Evolutionary conservation across 208 protist genomes (phyloP).

Genomic region (Crithidia acanthocephali): DNA sequence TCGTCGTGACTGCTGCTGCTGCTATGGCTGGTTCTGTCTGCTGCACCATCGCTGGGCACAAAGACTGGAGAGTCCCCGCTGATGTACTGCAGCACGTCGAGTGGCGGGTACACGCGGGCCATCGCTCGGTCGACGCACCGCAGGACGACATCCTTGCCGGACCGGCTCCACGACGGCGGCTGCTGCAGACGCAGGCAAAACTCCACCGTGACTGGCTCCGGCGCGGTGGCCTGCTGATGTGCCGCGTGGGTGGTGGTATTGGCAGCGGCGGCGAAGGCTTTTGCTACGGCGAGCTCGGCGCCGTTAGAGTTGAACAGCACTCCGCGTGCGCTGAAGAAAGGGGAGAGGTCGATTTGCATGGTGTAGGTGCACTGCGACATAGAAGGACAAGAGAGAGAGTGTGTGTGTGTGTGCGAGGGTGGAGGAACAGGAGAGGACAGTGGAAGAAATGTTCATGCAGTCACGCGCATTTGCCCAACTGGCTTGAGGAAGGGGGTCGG

Average conservation of each 20-base stretch:
- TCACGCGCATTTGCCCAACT: no score
- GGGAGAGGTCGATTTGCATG: conserved; percentile 24
- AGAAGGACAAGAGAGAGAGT: no score
- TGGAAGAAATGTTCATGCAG: no score
- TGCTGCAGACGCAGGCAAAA: neutral
- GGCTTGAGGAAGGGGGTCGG: no score
- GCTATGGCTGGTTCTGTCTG: no score
- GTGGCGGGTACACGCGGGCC: conserved; percentile 65
- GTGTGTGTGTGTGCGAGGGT: no score
- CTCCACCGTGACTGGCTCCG: conserved; percentile 10
- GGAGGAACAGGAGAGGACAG: no score
- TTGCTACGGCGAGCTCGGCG: conserved; percentile 36
- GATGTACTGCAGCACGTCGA: conserved; percentile 73
- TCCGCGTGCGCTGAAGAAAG: conserved; percentile 10
- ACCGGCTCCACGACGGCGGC: conserved; percentile 14
- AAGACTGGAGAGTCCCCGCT: conserved; percentile 31
- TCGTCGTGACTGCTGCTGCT: no score
- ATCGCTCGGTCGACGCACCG: conserved; percentile 78
- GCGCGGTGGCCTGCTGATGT: neutral
- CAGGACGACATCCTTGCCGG: conserved; percentile 53
- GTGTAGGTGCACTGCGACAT: neutral
- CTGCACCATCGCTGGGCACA: neutral
- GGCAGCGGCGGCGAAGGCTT: conserved; percentile 42
- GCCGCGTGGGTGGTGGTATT: conserved; percentile 9
- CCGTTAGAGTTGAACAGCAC: conserved; percentile 3